Conservation (phyloP, 2,329 filamentous ascomycete genomes). For the Bertia moriformis region DNA sequence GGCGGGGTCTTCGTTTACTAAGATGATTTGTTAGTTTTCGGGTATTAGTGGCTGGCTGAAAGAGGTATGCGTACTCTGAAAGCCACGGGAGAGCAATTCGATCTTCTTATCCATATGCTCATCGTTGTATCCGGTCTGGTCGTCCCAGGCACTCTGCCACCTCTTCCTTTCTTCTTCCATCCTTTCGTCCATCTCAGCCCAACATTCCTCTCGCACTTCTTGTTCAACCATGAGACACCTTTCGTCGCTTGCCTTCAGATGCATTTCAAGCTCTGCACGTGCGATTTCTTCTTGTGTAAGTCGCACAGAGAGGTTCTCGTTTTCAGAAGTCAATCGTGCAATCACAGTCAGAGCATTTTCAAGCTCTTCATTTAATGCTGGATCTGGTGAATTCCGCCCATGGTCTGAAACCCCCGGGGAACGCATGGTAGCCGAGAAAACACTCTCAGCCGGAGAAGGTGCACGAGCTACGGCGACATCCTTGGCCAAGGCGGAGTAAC, state of each 20-base stretch:
- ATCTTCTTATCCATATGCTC: background rate
- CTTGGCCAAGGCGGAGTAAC: conserved; percentile 81
- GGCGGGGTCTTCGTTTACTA: background rate
- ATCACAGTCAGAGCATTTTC: conserved; percentile 73
- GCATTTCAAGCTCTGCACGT: conserved; percentile 58
- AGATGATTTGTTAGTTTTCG: too few relatives aligned
- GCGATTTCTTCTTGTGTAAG: conserved; percentile 58
- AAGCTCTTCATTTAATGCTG: conserved; percentile 52
- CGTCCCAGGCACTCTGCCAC: conserved; percentile 68
- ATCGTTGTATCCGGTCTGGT: conserved; percentile 37
- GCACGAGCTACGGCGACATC: conserved; percentile 85
- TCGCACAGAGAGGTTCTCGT: conserved; percentile 58
- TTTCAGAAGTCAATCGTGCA: conserved; percentile 60
- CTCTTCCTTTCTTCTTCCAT: conserved; percentile 61
- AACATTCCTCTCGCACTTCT: conserved; percentile 78
- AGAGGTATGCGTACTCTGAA: background rate
- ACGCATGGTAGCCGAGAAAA: conserved; percentile 23
- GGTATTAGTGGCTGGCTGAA: background rate
- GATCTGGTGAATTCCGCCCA: conserved; percentile 21
- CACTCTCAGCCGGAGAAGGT: conserved; percentile 66
- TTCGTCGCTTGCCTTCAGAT: conserved; percentile 57
- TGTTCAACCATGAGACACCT: conserved; percentile 57
- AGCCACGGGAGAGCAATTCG: background rate
- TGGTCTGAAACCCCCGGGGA: conserved; percentile 21
- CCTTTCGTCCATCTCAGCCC: conserved; percentile 67